A percentile compares a stretch with the other conserved stretches of the same genome.
phyloP scores from a whole-genome alignment of 2,329 filamentous ascomycete species.

The Diaporthe ilicicola region DNA sequence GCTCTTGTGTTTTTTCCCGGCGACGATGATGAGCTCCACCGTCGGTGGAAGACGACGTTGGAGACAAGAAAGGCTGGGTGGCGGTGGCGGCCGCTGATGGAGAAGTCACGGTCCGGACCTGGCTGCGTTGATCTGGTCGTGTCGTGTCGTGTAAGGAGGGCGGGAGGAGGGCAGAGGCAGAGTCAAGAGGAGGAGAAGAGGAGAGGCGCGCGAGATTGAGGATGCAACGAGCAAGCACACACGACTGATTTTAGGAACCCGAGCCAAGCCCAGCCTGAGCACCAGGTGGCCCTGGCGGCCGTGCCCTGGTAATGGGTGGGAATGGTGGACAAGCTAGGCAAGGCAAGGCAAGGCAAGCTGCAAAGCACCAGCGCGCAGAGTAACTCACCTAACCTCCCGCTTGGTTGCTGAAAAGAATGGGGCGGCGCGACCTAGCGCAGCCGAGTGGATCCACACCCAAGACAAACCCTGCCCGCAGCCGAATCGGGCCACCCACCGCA shows the following conservation, averaged over 20 bases:
- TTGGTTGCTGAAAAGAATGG: slow-evolving; percentile 25
- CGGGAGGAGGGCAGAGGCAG: slow-evolving; percentile 13
- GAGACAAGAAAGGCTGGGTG: neutral
- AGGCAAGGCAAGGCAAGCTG: slow-evolving; percentile 13
- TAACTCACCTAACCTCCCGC: slow-evolving; percentile 26
- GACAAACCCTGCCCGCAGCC: slow-evolving; percentile 25
- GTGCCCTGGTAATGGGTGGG: slow-evolving; percentile 14
- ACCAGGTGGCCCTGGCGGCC: slow-evolving; percentile 13
- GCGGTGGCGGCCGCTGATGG: slow-evolving; percentile 7
- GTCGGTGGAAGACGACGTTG: neutral
- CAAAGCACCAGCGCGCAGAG: slow-evolving; percentile 14
- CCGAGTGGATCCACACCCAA: slow-evolving; percentile 17
- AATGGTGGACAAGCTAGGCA: neutral
- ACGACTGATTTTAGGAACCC: slow-evolving; percentile 26
- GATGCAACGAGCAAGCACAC: slow-evolving; percentile 18
- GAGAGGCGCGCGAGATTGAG: slow-evolving; percentile 25
- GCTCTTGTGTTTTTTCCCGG: slow-evolving; percentile 2
- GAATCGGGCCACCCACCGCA: slow-evolving; percentile 26
- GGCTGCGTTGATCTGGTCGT: neutral
- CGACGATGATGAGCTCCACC: slow-evolving; percentile 1
- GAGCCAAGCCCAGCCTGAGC: slow-evolving; percentile 18
- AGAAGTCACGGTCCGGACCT: neutral
- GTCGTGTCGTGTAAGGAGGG: slow-evolving; percentile 17
- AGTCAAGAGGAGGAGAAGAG: slow-evolving; percentile 1
- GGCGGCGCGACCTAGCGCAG: slow-evolving; percentile 7